phyloP scores from a whole-genome alignment of 129 eudicot genomes.

The Rutidosis leptorrhynchoides region DNA sequence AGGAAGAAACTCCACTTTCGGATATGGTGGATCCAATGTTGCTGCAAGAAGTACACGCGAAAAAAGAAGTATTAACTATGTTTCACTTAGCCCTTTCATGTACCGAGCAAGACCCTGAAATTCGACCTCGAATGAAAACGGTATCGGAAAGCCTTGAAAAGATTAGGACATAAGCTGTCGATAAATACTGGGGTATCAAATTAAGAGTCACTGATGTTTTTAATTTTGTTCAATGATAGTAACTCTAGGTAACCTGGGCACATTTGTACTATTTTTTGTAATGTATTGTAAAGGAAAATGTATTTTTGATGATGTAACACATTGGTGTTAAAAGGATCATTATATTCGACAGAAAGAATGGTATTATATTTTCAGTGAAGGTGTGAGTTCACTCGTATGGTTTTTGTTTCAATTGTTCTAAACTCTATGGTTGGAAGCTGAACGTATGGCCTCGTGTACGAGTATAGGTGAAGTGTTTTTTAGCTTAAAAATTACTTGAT shows the following conservation, averaged over 20 bases:
- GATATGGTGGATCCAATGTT: constrained; percentile 90
- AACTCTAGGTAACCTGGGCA: constrained; percentile 19
- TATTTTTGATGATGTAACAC: constrained; percentile 28
- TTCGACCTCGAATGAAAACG: constrained; percentile 81
- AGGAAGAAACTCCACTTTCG: constrained; percentile 74
- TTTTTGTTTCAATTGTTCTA: background rate
- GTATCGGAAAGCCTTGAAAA: constrained; percentile 76
- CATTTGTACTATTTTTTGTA: background rate
- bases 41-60: constrained; percentile 80
- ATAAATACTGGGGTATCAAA: background rate
- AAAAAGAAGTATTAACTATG: constrained; percentile 71
- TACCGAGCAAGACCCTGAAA: constrained; percentile 85
- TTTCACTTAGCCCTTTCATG: constrained; percentile 82
- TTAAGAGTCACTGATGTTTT: background rate
- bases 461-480: too few species aligned
- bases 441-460: background rate
- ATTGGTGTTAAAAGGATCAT: constrained; percentile 21
- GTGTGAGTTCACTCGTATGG: constrained; percentile 6
- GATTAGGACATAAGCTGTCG: constrained; percentile 43
- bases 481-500: too few species aligned
- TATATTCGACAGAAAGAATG: constrained; percentile 16
- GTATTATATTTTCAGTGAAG: constrained; percentile 19
- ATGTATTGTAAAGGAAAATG: constrained; percentile 25
- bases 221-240: constrained; percentile 12
- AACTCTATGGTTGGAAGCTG: background rate